A percentile compares a stretch with the other conserved stretches of the same genome.
Conservation (phyloP, 129 eudicot species). For the Flaveria robusta region DNA sequence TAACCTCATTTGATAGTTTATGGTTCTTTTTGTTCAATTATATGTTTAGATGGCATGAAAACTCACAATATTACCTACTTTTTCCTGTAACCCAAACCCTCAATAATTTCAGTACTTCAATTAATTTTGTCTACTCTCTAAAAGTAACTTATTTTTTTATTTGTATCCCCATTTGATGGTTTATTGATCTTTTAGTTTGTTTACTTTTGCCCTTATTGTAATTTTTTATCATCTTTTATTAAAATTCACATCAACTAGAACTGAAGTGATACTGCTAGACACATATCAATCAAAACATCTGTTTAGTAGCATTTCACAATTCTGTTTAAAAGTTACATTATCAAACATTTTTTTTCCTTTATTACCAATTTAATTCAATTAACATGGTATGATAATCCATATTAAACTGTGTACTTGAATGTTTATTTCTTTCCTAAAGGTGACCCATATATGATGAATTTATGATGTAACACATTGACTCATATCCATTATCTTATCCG, state of each 20-base stretch:
- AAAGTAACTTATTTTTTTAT: neutral
- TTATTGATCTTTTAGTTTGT: neutral
- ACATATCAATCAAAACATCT: neutral
- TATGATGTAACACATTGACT: neutral
- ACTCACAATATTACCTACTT: no score
- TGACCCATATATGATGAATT: neutral
- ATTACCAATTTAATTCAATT: neutral
- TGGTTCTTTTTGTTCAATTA: no score
- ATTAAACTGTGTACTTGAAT: neutral
- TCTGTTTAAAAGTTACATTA: neutral
- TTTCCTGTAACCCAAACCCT: neutral
- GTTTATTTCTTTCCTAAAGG: neutral
- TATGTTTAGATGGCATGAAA: no score
- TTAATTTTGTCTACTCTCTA: neutral
- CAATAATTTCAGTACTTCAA: neutral
- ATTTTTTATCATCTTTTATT: neutral
- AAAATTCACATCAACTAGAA: neutral
- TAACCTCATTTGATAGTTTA: no score
- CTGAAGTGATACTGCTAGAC: neutral
- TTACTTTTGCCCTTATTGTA: neutral
- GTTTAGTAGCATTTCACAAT: neutral
- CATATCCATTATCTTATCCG: constrained; percentile 10
- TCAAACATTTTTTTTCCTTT: neutral
- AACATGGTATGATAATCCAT: neutral
- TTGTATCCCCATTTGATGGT: neutral